phyloP scores from a whole-genome alignment of 23 red algal genomes.

The Gracilaria caudata region DNA sequence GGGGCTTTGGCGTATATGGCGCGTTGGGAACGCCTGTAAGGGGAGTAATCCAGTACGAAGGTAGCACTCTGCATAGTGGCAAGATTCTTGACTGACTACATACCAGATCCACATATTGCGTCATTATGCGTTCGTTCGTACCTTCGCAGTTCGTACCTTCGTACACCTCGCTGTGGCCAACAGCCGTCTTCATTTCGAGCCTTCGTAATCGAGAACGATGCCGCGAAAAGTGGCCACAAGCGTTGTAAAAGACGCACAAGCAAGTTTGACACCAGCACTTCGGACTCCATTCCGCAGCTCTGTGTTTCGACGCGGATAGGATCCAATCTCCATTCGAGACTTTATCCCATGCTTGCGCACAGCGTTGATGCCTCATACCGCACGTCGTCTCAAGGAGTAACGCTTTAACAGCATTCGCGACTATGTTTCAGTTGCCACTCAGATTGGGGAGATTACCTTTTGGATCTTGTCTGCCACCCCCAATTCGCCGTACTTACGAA shows the following conservation, averaged over 20 bases:
- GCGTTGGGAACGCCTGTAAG: too few species aligned
- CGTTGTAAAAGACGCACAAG: conserved; percentile 79
- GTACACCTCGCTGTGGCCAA: too few species aligned
- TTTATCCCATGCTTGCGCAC: too few species aligned
- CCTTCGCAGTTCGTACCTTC: too few species aligned
- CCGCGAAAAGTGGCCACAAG: conserved; percentile 57
- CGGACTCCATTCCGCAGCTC: conserved; percentile 68
- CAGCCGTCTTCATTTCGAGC: too few species aligned
- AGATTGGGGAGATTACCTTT: conserved; percentile 80
- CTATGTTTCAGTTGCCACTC: conserved; percentile 57
- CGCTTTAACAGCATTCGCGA: conserved; percentile 41
- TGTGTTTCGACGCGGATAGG: conserved; percentile 78
- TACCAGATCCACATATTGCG: too few species aligned
- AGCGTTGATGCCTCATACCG: conserved; percentile 88
- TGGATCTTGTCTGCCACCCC: conserved; percentile 82
- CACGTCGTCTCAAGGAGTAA: conserved; percentile 69
- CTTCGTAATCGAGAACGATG: conserved; percentile 58
- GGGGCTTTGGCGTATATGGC: too few species aligned
- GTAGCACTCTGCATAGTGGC: too few species aligned
- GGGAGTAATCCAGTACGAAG: too few species aligned
- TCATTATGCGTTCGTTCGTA: too few species aligned
- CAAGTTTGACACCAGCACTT: neutral
- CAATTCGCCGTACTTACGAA: conserved; percentile 55
- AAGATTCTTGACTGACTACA: too few species aligned
- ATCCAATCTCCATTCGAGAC: conserved; percentile 52